Evolutionary conservation across 2,329 filamentous ascomycete genomes (phyloP), one percentile per base, ranked within the genome.

Genomic region (Apiospora marii): DNA sequence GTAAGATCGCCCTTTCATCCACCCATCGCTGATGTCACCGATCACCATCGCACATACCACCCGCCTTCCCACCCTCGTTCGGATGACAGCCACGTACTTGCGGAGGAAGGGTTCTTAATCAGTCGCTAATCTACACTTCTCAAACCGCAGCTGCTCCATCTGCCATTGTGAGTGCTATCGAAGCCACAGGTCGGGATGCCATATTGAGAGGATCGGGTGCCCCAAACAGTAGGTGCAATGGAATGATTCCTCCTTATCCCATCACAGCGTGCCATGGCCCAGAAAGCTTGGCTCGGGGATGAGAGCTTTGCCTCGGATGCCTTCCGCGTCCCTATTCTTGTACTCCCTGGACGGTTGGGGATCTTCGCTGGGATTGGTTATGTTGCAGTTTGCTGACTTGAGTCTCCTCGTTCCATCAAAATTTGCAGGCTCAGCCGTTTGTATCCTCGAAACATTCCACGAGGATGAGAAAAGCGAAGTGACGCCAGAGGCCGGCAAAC

Each of bases 141-240:
- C 58, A 41, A 64, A 34, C 67, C 71, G 76, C 78, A 89, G 94
- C 94, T 76, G 91, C 96, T 27, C 96, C 96, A 22, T 98, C 95
- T 70, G 90, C 92, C 67, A 97, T 98, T 75, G 95, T 98, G 43
- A 87, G 92, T 74, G 93, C 96, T 10, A 97, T 98, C 75, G 93
- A 98, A 85, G 87, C 89, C 64, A 98, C 95, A 13, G 96, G 96
- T 70, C 91, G 95, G 79, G 96, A 98, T 89, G 96, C 96, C 67
- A 98, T 99, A 79, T 85, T 99, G 72, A 92, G 96, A 77, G 96
- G 96, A 71, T 95, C 93, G 73, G 96, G 96, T 75, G 89, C 88
- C 77, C 92, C 94, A 80, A 92, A 98, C 84, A 94, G 94, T 95
- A 87, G 79, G 91, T 89, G 37, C 68, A 30, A 30, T 72, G 34